Evolutionary conservation across 768 basidiomycete genomes (phyloP).

Genomic region (Calvatia gigantea): DNA sequence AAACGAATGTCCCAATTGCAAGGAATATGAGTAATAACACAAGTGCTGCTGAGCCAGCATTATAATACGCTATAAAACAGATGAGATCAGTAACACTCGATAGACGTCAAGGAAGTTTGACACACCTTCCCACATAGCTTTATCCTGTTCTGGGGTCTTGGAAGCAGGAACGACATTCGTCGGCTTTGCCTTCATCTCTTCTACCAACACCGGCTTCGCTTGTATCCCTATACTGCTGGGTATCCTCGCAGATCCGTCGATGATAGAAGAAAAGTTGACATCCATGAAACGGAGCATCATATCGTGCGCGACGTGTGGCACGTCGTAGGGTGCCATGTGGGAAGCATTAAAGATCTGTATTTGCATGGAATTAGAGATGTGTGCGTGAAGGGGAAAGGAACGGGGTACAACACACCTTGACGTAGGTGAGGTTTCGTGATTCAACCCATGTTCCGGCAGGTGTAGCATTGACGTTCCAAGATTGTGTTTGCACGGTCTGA

Average conservation of each 20-base stretch:
- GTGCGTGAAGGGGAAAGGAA: background rate
- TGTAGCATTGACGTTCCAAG: constrained; percentile 71
- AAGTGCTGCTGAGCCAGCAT: constrained; percentile 85
- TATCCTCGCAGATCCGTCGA: constrained; percentile 77
- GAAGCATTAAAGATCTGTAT: constrained; percentile 84
- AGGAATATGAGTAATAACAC: constrained; percentile 72
- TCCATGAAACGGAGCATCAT: constrained; percentile 99
- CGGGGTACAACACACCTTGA: constrained; percentile 53
- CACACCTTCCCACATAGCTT: constrained; percentile 90
- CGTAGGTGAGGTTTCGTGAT: constrained; percentile 89
- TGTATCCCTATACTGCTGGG: constrained; percentile 76
- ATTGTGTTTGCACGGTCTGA: constrained; percentile 64
- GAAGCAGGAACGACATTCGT: constrained; percentile 35
- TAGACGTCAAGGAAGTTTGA: too few species aligned
- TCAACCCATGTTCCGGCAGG: constrained; percentile 90
- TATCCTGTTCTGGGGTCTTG: constrained; percentile 73
- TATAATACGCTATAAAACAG: constrained; percentile 75
- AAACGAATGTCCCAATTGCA: constrained; percentile 72
- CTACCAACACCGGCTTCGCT: constrained; percentile 60
- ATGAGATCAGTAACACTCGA: constrained; percentile 8
- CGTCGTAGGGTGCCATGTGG: constrained; percentile 92
- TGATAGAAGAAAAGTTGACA: constrained; percentile 78
- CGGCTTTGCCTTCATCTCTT: constrained; percentile 35
- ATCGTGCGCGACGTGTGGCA: constrained; percentile 87
- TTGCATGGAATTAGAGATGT: background rate